phyloP scores from a whole-genome alignment of 176 grass and related monocot species.

The Dendrocalamus sinicus region DNA sequence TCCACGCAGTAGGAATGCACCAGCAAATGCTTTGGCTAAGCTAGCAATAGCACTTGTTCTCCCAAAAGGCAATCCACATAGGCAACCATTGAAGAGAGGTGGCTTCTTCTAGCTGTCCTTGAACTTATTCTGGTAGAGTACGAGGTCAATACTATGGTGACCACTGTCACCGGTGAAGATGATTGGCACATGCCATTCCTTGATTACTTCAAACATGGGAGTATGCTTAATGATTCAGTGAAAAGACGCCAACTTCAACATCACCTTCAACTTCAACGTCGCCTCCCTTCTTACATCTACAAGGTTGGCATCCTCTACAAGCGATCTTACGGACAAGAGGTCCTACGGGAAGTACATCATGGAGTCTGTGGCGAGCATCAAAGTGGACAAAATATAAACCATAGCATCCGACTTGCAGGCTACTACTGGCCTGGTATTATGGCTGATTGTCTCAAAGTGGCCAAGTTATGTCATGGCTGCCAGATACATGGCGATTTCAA shows the following conservation, averaged over 20 bases:
- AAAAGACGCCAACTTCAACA: neutral
- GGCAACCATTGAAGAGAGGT: neutral
- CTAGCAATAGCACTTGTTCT: neutral
- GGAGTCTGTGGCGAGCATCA: neutral
- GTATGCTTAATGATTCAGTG: neutral
- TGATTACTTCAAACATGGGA: neutral
- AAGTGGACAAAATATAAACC: no score
- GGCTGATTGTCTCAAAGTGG: no score
- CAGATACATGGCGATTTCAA: no score
- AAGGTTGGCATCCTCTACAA: neutral
- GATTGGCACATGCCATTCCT: neutral
- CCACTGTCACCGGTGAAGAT: fast-evolving
- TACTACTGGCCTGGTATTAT: no score
- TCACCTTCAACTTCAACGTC: neutral
- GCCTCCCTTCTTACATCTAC: neutral
- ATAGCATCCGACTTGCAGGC: fast-evolving
- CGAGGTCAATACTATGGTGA: neutral
- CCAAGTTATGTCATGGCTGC: no score
- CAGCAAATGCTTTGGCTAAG: neutral
- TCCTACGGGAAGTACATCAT: neutral
- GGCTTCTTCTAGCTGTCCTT: neutral
- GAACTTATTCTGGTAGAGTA: neutral
- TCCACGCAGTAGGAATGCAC: neutral
- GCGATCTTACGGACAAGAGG: neutral
- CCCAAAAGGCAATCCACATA: fast-evolving